phyloP scores from a whole-genome alignment of 306 rosid species.

The Cyamopsis tetragonoloba region DNA sequence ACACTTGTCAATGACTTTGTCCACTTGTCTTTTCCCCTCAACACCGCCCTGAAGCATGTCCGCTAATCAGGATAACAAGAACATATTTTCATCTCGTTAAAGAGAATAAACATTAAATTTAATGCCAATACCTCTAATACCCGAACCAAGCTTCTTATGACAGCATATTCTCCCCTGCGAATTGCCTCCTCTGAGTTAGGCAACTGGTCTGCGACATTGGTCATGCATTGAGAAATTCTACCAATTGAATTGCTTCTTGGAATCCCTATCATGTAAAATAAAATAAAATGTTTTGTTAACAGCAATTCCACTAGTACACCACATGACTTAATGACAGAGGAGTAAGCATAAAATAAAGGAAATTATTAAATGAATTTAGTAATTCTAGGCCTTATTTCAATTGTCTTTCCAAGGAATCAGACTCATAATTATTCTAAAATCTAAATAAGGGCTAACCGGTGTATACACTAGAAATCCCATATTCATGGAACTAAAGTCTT shows the following conservation, averaged over 20 bases:
- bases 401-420: neutral
- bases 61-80: slow-evolving; percentile 1
- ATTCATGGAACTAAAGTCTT: neutral
- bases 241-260: slow-evolving; percentile 71
- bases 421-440: neutral
- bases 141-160: slow-evolving; percentile 80
- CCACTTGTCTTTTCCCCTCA: slow-evolving; percentile 92
- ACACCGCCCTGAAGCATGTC: slow-evolving; percentile 66
- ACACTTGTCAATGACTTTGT: slow-evolving; percentile 82
- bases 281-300: slow-evolving; percentile 13
- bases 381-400: neutral
- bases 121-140: slow-evolving; percentile 64
- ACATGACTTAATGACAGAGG: neutral
- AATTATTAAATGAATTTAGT: neutral
- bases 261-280: slow-evolving; percentile 50
- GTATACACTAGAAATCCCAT: neutral
- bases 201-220: slow-evolving; percentile 44
- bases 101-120: slow-evolving; percentile 17
- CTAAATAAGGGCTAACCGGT: neutral
- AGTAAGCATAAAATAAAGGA: neutral
- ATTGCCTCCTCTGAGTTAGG: slow-evolving; percentile 78
- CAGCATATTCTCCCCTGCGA: slow-evolving; percentile 81
- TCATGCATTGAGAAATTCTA: slow-evolving; percentile 47
- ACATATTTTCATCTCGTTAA: neutral
- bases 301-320: neutral